Evolutionary conservation across 257 asterid species (phyloP), one percentile per base, ranked within the genome.

Genomic region (Solanum sejunctum): DNA sequence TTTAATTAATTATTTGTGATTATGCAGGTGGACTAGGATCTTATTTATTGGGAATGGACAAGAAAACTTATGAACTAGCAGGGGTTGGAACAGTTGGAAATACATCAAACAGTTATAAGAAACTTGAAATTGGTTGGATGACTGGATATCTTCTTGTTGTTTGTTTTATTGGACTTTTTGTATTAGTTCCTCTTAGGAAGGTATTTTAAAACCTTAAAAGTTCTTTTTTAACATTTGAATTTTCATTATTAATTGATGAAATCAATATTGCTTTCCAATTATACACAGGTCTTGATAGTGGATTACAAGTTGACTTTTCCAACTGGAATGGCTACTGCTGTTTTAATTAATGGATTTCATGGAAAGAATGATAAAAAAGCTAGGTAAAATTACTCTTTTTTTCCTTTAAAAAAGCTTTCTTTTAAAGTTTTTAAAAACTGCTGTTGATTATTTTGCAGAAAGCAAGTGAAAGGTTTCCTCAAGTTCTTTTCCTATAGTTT

Each of bases 241-340:
- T 49, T 73, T 56, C 45, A 67, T 70, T 73, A n/a, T 41, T 9
- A 9, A 11, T n/a, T 55, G 10, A 18, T 71, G 57, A 83, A 8
- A 56, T 81, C 23, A 17, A 57, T 54, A 17, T 88, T 89, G 84
- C 85, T 84, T 70, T 80, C 20, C 64, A 57, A 57, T 45, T 5
- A 70, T 28, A 3, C 11, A 49, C 93, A 94, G 99, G 92, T 95
- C 83, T 86, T 95, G 94, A 93, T 95, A 81, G 82, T 95, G 18
- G 99, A 95, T 87, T 92, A 94, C 91, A 95, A 94, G 90, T 91
- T 95, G 91, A 88, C 96, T 52, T 95, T 91, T 88, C 99, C 99
- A 72, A 95, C 91, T 89, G 99, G 99, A 60, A 94, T 90, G 96
- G 99, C 99, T 26, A 96, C 98, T 85, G 96, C 98, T 80, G 94